phyloP scores from a whole-genome alignment of 768 basidiomycete species.

The Pleurotus platypus region DNA sequence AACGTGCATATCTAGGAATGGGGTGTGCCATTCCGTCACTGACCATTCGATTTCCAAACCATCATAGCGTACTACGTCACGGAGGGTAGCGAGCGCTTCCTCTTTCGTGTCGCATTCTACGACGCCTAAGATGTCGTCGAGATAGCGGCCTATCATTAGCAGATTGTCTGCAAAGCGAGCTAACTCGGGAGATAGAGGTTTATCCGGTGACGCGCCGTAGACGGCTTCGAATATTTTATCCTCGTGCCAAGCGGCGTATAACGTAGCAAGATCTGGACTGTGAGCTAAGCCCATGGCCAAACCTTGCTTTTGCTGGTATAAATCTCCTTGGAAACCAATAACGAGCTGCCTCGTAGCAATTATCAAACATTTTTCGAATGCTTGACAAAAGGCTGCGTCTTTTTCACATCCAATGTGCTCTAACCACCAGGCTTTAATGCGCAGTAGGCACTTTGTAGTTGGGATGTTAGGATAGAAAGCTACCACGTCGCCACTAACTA shows the following conservation, averaged over 20 bases:
- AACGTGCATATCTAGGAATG: not conserved
- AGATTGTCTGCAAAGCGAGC: not conserved
- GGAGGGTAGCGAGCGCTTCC: not conserved
- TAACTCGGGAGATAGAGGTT: not conserved
- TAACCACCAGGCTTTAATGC: slow-evolving; percentile 13
- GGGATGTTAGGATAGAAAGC: slow-evolving; percentile 29
- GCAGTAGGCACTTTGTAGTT: slow-evolving; percentile 13
- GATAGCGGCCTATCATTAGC: not conserved
- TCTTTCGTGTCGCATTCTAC: not conserved
- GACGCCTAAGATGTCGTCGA: not conserved
- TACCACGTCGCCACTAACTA: slow-evolving; percentile 30
- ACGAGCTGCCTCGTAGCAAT: slow-evolving; percentile 21
- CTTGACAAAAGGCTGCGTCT: not conserved
- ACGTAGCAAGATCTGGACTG: slow-evolving; percentile 13
- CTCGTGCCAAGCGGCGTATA: not conserved
- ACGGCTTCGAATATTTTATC: not conserved
- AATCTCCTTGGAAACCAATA: slow-evolving; percentile 14
- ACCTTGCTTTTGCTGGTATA: slow-evolving; percentile 22
- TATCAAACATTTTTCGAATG: not conserved
- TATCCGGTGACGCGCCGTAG: not conserved
- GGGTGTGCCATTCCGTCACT: not conserved
- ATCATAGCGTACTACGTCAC: not conserved
- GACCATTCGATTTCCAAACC: not conserved
- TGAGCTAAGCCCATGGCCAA: slow-evolving; percentile 28
- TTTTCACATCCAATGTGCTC: not conserved